Percentiles rank a stretch among this genome's conserved stretches.
These are phyloP conservation scores for Ceratocystis alfenasii DNA, from an alignment of 2,329 filamentous ascomycete genomes.

Conservation along the genomic window DNA sequence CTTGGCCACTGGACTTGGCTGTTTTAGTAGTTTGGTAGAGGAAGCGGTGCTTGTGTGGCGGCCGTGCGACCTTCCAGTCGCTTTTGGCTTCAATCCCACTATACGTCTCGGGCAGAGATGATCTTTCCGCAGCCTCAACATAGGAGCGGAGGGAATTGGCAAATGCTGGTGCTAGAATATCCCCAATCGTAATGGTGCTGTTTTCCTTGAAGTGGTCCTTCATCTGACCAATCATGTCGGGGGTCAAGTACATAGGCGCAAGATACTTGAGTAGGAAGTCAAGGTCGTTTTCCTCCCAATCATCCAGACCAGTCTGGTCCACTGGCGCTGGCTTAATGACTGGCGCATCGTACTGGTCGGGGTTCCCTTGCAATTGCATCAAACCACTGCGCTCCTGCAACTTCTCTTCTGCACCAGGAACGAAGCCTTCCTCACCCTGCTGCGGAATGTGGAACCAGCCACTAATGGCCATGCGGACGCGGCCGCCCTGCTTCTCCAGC, in stretches of 20 bases:
- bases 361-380: slow-evolving; percentile 83
- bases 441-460: slow-evolving; percentile 99
- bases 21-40: slow-evolving; percentile 52
- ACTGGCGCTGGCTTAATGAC: slow-evolving; percentile 45
- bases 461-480: slow-evolving; percentile 92
- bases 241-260: slow-evolving; percentile 78
- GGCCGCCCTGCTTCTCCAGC: slow-evolving; percentile 56
- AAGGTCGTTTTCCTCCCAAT: slow-evolving; percentile 64
- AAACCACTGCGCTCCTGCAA: slow-evolving; percentile 81
- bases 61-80: slow-evolving; percentile 64
- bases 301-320: slow-evolving; percentile 36
- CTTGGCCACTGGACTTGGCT: slow-evolving; percentile 31
- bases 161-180: slow-evolving; percentile 70
- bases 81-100: slow-evolving; percentile 46
- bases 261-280: slow-evolving; percentile 87
- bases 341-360: slow-evolving; percentile 78
- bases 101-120: slow-evolving; percentile 36
- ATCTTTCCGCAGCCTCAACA: slow-evolving; percentile 52
- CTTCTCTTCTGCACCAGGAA: slow-evolving; percentile 77
- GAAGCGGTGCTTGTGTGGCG: slow-evolving; percentile 91
- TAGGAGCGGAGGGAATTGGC: slow-evolving; percentile 57
- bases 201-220: slow-evolving; percentile 68
- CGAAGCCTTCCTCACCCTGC: slow-evolving; percentile 80
- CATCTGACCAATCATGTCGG: slow-evolving; percentile 77
- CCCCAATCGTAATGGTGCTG: slow-evolving; percentile 70